Conservation (phyloP, 164 flowering plant genomes). For the Tetrastigma voinierianum region DNA sequence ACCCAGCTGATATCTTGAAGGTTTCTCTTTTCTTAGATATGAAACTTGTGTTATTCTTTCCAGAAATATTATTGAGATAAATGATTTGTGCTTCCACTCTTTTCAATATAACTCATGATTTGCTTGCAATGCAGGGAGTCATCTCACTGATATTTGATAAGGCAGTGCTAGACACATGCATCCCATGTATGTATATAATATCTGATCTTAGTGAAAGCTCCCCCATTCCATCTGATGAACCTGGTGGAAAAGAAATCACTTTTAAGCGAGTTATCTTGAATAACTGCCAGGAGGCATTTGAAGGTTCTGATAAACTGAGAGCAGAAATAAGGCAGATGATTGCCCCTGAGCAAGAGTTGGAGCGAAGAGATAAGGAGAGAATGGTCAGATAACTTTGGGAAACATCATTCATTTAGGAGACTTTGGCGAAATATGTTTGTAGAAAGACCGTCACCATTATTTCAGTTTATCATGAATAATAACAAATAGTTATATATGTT, state of each 20-base stretch:
- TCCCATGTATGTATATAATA: conserved; percentile 95
- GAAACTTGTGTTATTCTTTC: neutral
- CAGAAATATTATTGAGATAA: too few relatives aligned
- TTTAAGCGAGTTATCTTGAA: conserved; percentile 88
- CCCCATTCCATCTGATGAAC: conserved; percentile 84
- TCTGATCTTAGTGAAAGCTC: conserved; percentile 88
- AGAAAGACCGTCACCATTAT: too few relatives aligned
- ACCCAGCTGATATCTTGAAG: conserved; percentile 88
- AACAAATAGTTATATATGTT: too few relatives aligned
- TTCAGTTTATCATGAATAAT: too few relatives aligned
- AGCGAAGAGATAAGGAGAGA: conserved; percentile 85
- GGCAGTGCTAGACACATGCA: conserved; percentile 95
- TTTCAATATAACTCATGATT: neutral
- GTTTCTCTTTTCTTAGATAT: conserved; percentile 25
- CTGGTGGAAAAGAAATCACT: conserved; percentile 77
- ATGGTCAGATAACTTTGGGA: conserved; percentile 79
- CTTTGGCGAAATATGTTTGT: too few relatives aligned
- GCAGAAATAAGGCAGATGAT: conserved; percentile 81
- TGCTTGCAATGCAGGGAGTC: conserved; percentile 61
- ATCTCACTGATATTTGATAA: conserved; percentile 87
- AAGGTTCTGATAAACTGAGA: conserved; percentile 81
- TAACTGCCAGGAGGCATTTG: conserved; percentile 96
- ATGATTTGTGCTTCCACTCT: neutral
- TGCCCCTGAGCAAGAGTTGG: conserved; percentile 83
- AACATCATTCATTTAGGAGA: conserved; percentile 95